These are phyloP conservation scores for Sarocladium kiliense DNA, from an alignment of 2,329 filamentous ascomycete species.

Conservation along the genomic window DNA sequence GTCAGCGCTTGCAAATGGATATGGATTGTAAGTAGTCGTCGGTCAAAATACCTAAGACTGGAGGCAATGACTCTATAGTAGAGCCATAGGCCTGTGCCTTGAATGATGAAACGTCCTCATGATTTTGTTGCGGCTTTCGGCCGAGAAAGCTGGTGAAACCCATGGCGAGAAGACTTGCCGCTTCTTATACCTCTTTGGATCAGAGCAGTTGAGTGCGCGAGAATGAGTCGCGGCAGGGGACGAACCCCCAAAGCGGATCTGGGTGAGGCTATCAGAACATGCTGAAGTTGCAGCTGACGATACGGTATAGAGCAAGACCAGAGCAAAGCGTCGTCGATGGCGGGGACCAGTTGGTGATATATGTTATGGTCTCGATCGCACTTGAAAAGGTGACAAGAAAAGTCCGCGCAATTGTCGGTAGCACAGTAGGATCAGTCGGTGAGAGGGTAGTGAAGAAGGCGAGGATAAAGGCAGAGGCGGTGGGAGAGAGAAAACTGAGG, in stretches of 20 bases:
- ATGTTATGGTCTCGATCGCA: no score
- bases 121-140: neutral
- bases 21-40: neutral
- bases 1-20: neutral
- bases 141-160: slow-evolving; percentile 11
- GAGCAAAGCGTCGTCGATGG: neutral
- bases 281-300: neutral
- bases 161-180: slow-evolving; percentile 1
- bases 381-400: no score
- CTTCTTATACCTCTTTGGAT: neutral
- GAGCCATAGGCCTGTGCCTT: slow-evolving; percentile 12
- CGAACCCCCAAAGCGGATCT: neutral
- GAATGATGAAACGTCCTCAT: neutral
- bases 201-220: no score
- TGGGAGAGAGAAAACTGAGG: neutral
- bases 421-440: neutral
- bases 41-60: slow-evolving; percentile 9
- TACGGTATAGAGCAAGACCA: neutral
- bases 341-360: neutral
- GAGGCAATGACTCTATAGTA: slow-evolving; percentile 11
- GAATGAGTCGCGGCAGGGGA: neutral
- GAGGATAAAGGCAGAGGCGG: neutral
- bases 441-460: neutral
- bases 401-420: no score
- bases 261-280: neutral